Base-by-base conservation (phyloP, 371 early-diverging fungal genomes). In the Mortierella polycephala region DNA sequence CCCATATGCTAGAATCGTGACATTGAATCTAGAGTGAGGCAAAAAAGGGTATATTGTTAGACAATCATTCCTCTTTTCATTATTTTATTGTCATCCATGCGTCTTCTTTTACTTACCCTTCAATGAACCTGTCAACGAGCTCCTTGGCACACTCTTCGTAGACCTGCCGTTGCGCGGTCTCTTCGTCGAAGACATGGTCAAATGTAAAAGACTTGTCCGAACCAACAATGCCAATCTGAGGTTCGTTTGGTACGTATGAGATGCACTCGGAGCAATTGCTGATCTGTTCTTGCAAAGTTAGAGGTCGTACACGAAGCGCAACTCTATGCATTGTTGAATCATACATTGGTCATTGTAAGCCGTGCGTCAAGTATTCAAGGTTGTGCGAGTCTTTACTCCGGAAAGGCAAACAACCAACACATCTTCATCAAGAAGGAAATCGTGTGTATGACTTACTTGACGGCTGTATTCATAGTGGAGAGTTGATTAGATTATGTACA, bases 1-100 rank as follows among this genome's bases (percentile, higher is more conserved):
- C 82, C 94, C 99, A 84, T 99, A 99, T 30, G 99, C 99, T 40
- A 99, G 88, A 62, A 95, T 93, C 30, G 94, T 97, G 62, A 90
- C 96, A 88, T 96, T 98, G 90, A 85, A 89, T 18, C 90, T 89
- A 72, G 30, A 16, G 39, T 20, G 55, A n/a, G 4, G 46, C 5
- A 55, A 23, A 54, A 14, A 14, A 20, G 20, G 41, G 41, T 16
- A 37, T 61, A 42, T 42, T n/a, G 51, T 51, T 51, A 51, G 40
- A 49, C 41, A 7, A 10, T 61, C 55, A 53, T 20, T 69, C 57
- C 47, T 68, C 46, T 68, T 42, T 18, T 18, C 16, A 47, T 10
- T n/a, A 47, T 9, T 10, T 1, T 12, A 11, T 23, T 18, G 20
- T 13, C 13, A 54, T 11, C 7, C 23, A 54, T 7, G 11, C 23